Evolutionary conservation across 2,329 filamentous ascomycete species (phyloP), one percentile per base, ranked within the genome.

Genomic region (Epichloe brachyelytri): DNA sequence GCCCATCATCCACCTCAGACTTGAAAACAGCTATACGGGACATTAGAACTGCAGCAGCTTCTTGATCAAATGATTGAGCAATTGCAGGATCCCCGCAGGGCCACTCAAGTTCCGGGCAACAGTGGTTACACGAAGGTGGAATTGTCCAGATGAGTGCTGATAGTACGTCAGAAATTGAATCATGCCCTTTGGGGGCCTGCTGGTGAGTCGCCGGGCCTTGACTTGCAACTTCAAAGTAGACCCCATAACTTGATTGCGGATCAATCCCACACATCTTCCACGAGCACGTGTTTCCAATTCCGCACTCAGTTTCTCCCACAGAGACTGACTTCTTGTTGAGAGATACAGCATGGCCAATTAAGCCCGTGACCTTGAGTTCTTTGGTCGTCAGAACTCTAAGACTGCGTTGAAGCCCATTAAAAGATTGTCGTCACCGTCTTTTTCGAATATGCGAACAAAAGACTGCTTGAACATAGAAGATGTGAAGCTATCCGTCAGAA

Each of bases 201-300:
- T 91, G 87, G 67, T 94, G 86, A 46, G 86, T 78, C 15, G 89
- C 86, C 7, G 89, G 89, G 37, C 88, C 89, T 70, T 97, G 93
- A 60, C 86, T 88, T 45, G 93, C 91, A 64, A 98, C 94, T 68
- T 98, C 93, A 61, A 97, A 98, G 71, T 97, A 98, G 56, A 98
- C 79, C 54, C 89, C 93, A 62, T 97, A 97, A 62, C 89, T 96
- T 34, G 93, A 83, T 51, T 83, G 85, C 11, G 93, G 93, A 61
- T 97, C 90, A 58, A 98, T 96, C 58, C 89, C 90, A 62, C 93
- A 97, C 91, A 98, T 96, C 72, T 98, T 98, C 93, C 93, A 98
- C 3, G 90, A 91, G 69, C 91, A 97, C 1, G 93, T 98, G 65
- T 97, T 97, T 57, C 93, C 93, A 60, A 98, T 96, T 62, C 93